A percentile compares a stretch with the other conserved stretches of the same genome.
Evolutionary conservation across 306 rosid species (phyloP).

Genomic region (Ochetophila trinervis): DNA sequence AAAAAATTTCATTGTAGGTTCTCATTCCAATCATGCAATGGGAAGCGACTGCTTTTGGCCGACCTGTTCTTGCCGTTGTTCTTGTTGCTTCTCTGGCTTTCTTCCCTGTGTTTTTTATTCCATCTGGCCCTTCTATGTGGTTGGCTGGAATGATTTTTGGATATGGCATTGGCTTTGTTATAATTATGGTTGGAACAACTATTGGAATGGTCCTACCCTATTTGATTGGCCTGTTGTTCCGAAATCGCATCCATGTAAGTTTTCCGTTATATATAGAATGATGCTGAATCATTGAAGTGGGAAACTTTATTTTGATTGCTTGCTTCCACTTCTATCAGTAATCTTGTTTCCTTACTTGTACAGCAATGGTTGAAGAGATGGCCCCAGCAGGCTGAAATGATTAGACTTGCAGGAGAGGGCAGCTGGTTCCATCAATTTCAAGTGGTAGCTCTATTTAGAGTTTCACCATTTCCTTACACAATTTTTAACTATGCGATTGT

Average conservation of each 20-base stretch:
- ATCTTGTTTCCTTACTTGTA: conserved; percentile 25
- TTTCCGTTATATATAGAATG: not conserved
- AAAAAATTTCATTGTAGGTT: conserved; percentile 41
- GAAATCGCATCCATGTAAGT: conserved; percentile 88
- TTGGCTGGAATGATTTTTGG: conserved; percentile 99
- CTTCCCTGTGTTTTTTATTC: conserved; percentile 80
- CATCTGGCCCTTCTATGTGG: conserved; percentile 99
- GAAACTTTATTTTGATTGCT: not conserved
- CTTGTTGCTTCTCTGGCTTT: conserved; percentile 88
- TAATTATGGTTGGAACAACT: conserved; percentile 96
- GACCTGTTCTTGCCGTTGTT: conserved; percentile 82
- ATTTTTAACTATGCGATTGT: conserved; percentile 93
- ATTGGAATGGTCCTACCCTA: conserved; percentile 97
- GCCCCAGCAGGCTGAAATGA: conserved; percentile 86
- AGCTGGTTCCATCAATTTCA: conserved; percentile 88
- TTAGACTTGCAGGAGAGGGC: conserved; percentile 94
- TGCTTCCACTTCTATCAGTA: not conserved
- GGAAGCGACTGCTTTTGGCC: conserved; percentile 99
- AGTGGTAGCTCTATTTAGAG: conserved; percentile 82
- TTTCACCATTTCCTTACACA: conserved; percentile 97
- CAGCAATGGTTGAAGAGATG: conserved; percentile 92
- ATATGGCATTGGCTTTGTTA: conserved; percentile 85
- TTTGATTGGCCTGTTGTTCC: conserved; percentile 73
- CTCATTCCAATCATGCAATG: conserved; percentile 83
- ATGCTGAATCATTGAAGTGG: not conserved